Evolutionary conservation across 352 stramenopile genomes (phyloP), one percentile per base, ranked within the genome.

Genomic region (Phytophthora kernoviae): DNA sequence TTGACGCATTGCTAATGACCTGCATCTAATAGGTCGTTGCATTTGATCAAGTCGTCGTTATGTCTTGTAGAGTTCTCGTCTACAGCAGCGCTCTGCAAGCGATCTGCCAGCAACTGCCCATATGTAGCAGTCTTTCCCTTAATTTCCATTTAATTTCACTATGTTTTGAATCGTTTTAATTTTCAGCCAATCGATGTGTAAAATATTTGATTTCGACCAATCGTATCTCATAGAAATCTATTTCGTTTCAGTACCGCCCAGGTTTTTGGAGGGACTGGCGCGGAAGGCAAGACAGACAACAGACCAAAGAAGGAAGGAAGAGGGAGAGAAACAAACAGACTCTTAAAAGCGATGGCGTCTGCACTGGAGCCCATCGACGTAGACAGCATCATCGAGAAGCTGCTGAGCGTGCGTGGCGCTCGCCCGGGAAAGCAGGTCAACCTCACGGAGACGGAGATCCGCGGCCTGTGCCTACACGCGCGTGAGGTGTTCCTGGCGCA

Each of bases 401-500:
- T 96, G 57, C 79, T 98, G 47, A 92, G 86, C 54, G 92, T 98
- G 54, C 78, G 91, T 53, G 90, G 88, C 41, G 84, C 88, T 27
- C 77, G 89, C 42, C 91, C 91, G 20, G 90, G 90, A 47, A 88
- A 89, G 72, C 77, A 97, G 74, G 97, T 99, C 40, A 93, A 98
- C 63, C 80, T 99, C 17, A 90, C 90, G 6, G 96, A 99, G 78
- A 88, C 81, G 39, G 96, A 99, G 73, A 98, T 99, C 58, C 96
- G 96, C 41, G 97, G 96, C 58, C 87, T 99, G n/a, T 99, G 97
- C 62, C 77, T 98, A 22, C 94, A 98, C 45, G 90, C 93, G 50
- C 87, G 97, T 54, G 97, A 99, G 70, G 89, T 99, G 44, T 98
- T 99, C 67, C 98, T 99, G 58, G 82, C 84, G 32, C 98, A 99